Conservation (phyloP, 768 basidiomycete genomes). For the Leccinum incarnatum region DNA sequence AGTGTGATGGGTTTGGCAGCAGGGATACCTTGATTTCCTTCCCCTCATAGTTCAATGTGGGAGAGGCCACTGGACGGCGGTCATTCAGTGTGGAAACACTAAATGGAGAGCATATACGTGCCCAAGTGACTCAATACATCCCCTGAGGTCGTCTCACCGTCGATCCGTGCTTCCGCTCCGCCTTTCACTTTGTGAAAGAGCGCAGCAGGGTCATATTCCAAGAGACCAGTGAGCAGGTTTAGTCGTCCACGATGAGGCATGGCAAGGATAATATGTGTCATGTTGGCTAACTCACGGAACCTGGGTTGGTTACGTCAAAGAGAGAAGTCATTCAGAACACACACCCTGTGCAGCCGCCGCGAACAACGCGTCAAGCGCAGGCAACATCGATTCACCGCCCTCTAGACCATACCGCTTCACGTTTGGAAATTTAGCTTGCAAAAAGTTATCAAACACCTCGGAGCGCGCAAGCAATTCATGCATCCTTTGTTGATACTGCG, state of each 20-base stretch:
- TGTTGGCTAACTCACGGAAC: constrained; percentile 45
- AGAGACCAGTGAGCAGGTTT: constrained; percentile 77
- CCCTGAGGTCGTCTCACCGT: constrained; percentile 64
- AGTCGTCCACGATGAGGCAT: constrained; percentile 90
- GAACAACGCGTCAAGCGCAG: constrained; percentile 80
- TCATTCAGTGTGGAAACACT: not conserved
- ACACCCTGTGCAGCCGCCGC: constrained; percentile 58
- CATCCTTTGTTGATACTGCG: constrained; percentile 50
- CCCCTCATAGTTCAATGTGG: constrained; percentile 53
- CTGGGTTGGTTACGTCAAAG: not conserved
- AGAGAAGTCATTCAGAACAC: not conserved
- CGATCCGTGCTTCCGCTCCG: constrained; percentile 59
- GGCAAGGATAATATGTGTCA: constrained; percentile 71
- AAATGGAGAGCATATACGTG: constrained; percentile 29
- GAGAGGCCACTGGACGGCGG: constrained; percentile 55
- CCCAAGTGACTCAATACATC: constrained; percentile 88
- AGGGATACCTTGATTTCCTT: constrained; percentile 65
- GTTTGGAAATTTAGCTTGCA: constrained; percentile 88
- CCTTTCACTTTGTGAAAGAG: constrained; percentile 90
- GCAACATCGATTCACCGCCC: constrained; percentile 92
- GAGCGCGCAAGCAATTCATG: constrained; percentile 69
- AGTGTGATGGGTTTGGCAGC: constrained; percentile 77
- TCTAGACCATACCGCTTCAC: constrained; percentile 85
- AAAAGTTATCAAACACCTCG: constrained; percentile 81
- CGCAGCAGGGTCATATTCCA: constrained; percentile 62